A percentile compares a stretch with the other conserved stretches of the same genome.
Evolutionary conservation across 2,329 filamentous ascomycete species (phyloP).

Genomic region (Epichloe elymi): DNA sequence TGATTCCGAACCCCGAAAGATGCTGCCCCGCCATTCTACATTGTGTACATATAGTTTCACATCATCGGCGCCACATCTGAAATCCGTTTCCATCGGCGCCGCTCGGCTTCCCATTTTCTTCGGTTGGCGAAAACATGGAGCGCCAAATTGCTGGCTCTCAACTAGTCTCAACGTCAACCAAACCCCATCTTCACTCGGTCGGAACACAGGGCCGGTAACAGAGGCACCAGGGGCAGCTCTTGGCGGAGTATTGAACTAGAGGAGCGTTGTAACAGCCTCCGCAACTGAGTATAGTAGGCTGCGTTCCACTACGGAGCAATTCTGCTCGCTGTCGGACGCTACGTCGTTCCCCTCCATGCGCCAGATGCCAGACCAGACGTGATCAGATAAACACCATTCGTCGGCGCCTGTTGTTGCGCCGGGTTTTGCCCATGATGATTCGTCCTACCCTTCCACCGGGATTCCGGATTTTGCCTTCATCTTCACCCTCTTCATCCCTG

Average conservation of each 20-base stretch:
- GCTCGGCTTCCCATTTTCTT: no score
- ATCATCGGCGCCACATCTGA: not conserved
- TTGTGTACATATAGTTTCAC: not conserved
- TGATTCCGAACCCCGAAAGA: no score
- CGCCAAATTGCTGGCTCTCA: no score
- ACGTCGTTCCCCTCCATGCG: not conserved
- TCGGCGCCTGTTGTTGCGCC: slow-evolving; percentile 1
- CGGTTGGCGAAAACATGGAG: no score
- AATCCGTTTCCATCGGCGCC: not conserved
- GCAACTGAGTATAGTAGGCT: no score
- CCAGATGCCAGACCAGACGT: not conserved
- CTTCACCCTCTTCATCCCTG: slow-evolving; percentile 13
- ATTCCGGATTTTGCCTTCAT: slow-evolving; percentile 9
- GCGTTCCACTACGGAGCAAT: not conserved
- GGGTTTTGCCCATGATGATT: slow-evolving; percentile 6
- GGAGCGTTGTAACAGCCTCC: no score
- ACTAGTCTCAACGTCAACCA: no score
- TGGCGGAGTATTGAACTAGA: no score
- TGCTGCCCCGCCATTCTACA: not conserved
- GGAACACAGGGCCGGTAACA: no score
- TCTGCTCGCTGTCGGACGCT: not conserved
- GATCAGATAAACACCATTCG: not conserved
- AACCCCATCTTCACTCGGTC: no score
- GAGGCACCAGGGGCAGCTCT: no score
- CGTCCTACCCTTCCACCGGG: slow-evolving; percentile 7